Evolutionary conservation across 805 yeast species (phyloP).

Genomic region (Kodamaea lidongshanica): DNA sequence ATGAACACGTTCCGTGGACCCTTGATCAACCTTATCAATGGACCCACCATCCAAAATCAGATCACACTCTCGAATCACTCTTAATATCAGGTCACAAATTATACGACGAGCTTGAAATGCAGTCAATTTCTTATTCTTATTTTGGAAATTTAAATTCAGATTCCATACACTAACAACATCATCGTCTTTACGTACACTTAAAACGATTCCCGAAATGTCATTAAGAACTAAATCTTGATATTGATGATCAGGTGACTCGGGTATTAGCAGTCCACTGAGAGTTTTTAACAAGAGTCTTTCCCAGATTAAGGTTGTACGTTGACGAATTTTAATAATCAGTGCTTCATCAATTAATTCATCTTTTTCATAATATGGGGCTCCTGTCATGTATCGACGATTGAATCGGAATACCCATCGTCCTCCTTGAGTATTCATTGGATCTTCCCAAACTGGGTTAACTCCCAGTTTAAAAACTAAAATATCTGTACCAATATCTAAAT

Average conservation of each 20-base stretch:
- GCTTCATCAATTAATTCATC: slow-evolving; percentile 14
- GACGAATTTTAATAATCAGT: slow-evolving; percentile 20
- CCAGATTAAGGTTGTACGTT: slow-evolving; percentile 43
- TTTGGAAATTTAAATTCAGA: slow-evolving; percentile 37
- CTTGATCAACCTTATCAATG: slow-evolving; percentile 26
- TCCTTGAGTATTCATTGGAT: slow-evolving; percentile 52
- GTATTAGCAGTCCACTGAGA: slow-evolving; percentile 45
- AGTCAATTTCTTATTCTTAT: slow-evolving; percentile 27
- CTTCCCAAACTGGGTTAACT: slow-evolving; percentile 64
- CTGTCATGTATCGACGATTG: slow-evolving; percentile 24
- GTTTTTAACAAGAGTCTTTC: slow-evolving; percentile 49
- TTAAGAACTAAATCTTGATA: slow-evolving; percentile 34
- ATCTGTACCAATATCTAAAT: slow-evolving; percentile 44
- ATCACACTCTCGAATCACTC: slow-evolving; percentile 45
- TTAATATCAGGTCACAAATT: slow-evolving; percentile 41
- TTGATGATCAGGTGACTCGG: slow-evolving; percentile 30
- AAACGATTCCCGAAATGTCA: slow-evolving; percentile 55
- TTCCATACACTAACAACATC: slow-evolving; percentile 61
- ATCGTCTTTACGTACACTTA: slow-evolving; percentile 54
- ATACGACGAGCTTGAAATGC: slow-evolving; percentile 41
- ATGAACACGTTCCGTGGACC: slow-evolving; percentile 35
- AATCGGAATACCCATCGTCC: slow-evolving; percentile 60
- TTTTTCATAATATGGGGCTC: background rate
- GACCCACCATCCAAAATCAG: slow-evolving; percentile 33
- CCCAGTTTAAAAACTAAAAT: slow-evolving; percentile 53